A percentile compares a stretch with the other conserved stretches of the same genome.
phyloP scores from a whole-genome alignment of 208 protist species.

The Porcisia hertigi region DNA sequence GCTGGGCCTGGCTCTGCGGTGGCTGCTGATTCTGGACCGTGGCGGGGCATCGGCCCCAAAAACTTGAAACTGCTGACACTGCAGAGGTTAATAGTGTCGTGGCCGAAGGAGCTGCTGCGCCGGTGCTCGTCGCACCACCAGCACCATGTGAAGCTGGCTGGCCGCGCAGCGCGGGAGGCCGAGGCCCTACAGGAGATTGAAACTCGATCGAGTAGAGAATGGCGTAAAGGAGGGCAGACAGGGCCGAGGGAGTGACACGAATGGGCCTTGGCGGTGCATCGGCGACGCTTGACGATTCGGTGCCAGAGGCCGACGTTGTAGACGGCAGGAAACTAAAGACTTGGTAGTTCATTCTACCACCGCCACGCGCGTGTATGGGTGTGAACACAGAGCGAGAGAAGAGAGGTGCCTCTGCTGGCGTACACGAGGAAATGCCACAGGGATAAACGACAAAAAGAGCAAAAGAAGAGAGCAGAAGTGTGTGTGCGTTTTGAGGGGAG shows the following conservation, averaged over 20 bases:
- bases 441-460: background rate
- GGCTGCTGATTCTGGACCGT: conserved; percentile 6
- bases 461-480: background rate
- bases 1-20: conserved; percentile 2
- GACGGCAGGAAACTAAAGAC: conserved; percentile 37
- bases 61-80: conserved; percentile 31
- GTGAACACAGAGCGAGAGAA: background rate
- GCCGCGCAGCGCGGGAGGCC: conserved; percentile 22
- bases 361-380: background rate
- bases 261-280: conserved; percentile 34
- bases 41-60: conserved; percentile 26
- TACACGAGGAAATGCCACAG: background rate
- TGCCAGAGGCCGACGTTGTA: background rate
- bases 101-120: conserved; percentile 6
- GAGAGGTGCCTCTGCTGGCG: background rate
- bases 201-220: conserved; percentile 80
- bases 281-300: background rate
- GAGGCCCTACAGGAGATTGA: conserved; percentile 51
- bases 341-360: conserved; percentile 39
- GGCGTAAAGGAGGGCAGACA: conserved; percentile 63
- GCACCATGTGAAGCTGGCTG: background rate
- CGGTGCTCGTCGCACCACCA: background rate
- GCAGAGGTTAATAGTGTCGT: conserved; percentile 27
- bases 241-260: conserved; percentile 61
- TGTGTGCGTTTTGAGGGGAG: background rate